These are phyloP conservation scores for Quercus agrifolia DNA, from an alignment of 306 rosid species.

Conservation along the genomic window DNA sequence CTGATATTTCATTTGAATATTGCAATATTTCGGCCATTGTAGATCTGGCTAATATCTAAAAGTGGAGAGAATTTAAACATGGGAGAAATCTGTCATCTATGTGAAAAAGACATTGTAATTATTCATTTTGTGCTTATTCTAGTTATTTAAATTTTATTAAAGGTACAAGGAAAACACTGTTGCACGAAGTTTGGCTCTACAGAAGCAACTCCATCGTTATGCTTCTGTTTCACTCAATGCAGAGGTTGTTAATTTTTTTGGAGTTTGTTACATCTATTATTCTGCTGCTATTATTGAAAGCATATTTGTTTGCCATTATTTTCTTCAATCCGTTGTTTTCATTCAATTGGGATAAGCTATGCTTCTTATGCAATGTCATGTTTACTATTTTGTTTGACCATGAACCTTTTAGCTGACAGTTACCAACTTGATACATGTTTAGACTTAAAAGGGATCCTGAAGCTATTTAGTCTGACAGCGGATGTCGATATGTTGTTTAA, in stretches of 20 bases:
- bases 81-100: background rate
- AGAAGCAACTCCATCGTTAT: conserved; percentile 75
- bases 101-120: background rate
- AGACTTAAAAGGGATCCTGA: background rate
- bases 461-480: background rate
- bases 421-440: background rate
- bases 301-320: background rate
- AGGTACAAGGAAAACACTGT: conserved; percentile 70
- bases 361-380: background rate
- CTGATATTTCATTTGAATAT: too few relatives aligned
- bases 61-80: background rate
- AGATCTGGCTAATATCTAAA: too few relatives aligned
- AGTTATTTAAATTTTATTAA: conserved; percentile 21
- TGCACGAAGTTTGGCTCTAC: conserved; percentile 57
- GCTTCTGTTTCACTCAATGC: conserved; percentile 67
- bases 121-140: conserved; percentile 26
- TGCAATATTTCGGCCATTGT: too few relatives aligned
- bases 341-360: background rate
- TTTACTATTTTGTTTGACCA: background rate
- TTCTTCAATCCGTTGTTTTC: background rate
- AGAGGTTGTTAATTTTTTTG: conserved; percentile 50
- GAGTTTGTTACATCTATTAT: background rate
- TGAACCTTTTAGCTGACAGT: background rate
- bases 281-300: background rate
- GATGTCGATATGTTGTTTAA: background rate